A percentile compares a stretch with the other conserved stretches of the same genome.
phyloP scores from a whole-genome alignment of 75 land plant genomes.

The Adiantum capillusveneris region DNA sequence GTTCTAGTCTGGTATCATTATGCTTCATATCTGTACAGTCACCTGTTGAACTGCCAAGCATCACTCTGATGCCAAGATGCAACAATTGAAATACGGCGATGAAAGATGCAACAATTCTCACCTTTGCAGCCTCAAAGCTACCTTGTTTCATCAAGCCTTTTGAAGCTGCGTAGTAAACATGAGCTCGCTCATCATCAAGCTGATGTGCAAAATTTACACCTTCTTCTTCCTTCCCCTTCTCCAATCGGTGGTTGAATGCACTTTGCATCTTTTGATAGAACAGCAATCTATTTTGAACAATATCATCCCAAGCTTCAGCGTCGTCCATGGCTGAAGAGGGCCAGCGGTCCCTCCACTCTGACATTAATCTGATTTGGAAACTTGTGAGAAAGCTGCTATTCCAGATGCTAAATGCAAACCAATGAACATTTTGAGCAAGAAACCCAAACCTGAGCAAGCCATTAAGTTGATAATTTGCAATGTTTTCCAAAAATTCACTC shows the following conservation, averaged over 20 bases:
- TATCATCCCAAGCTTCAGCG: constrained; percentile 50
- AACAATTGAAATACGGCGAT: no score
- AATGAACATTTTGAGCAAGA: background rate
- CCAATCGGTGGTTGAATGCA: constrained; percentile 6
- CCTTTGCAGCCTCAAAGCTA: constrained; percentile 35
- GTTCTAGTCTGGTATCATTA: no score
- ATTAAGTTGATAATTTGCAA: background rate
- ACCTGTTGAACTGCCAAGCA: no score
- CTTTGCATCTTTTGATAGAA: constrained; percentile 32
- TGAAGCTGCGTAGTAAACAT: constrained; percentile 22
- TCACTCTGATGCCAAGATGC: no score
- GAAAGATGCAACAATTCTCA: no score
- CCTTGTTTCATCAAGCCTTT: constrained; percentile 32
- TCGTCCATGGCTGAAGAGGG: constrained; percentile 36
- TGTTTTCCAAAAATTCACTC: constrained; percentile 32
- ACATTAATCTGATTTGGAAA: constrained; percentile 16
- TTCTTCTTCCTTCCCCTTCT: background rate
- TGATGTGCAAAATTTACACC: constrained; percentile 3
- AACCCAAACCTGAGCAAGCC: constrained; percentile 19
- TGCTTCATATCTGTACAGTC: no score
- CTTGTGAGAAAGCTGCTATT: constrained; percentile 1
- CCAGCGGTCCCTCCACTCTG: constrained; percentile 37
- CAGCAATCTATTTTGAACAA: constrained; percentile 36
- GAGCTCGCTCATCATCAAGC: constrained; percentile 28
- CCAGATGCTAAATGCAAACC: background rate